Evolutionary conservation across 1,284 basidiomycete species (phyloP), one percentile per base, ranked within the genome.

Genomic region (Sporisorium graminicola): DNA sequence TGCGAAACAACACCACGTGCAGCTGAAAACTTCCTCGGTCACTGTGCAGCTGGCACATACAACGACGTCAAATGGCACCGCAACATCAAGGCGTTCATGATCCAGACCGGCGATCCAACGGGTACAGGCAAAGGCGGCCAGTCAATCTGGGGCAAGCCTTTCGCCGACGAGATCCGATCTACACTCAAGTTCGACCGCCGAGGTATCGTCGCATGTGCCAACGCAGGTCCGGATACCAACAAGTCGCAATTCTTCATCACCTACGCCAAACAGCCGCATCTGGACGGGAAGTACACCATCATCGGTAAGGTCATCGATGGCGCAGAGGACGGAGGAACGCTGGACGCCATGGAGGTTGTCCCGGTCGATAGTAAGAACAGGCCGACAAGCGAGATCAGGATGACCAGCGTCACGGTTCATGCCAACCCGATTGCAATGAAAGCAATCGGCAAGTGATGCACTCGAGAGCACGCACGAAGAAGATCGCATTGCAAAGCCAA

Each of bases 1-100:
- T 98, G 96, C 87, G 96, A 99, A 86, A 91, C 94, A 9, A 93
- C 94, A 18, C 96, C 96, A 14, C 93, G 94, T 82, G 89, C 95
- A 20, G 94, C 95, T 71, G 95, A 99, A 93, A 99, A 98, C 87
- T 99, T 99, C 84, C 89, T 99, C 26, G 95, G 94, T 0, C 89
- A 98, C 18, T 95, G 93, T 82, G 96, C 95, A 12, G 92, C 94
- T 12, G 92, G 92, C 44, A 92, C 92, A 79, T 99, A 95, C 86
- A 90, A 97, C 86, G 89, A 89, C 67, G 93, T 91, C 81, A 87
- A 96, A 27, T 98, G 96, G 87, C 96, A 98, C 86, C 87, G 89
- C 68, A 87, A 83, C 55, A 81, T 83, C 69, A 74, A 73, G 37
- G 57, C 70, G 0, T 98, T 98, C 86, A 98, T 98, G 95, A 90